These are phyloP conservation scores for Elasticomyces elasticus DNA, from an alignment of 495 filamentous ascomycete genomes.

Conservation along the genomic window DNA sequence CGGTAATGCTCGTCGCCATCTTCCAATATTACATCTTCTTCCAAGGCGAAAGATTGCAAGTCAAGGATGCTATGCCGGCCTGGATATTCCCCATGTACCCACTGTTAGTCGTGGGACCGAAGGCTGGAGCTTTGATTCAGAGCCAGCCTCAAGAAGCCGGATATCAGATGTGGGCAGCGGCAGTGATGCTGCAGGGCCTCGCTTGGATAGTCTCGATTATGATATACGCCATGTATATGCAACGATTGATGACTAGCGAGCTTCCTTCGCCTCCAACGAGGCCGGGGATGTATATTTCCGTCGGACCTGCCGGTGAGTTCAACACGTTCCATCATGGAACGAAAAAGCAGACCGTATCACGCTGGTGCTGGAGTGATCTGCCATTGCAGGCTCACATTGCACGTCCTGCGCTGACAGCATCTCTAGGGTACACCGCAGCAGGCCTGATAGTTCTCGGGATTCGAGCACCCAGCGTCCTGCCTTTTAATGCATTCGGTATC, in stretches of 20 bases:
- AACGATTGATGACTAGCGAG: constrained; percentile 26
- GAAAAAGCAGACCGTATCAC: background rate
- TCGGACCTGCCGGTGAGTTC: constrained; percentile 23
- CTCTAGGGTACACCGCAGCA: constrained; percentile 21
- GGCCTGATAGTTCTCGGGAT: constrained; percentile 19
- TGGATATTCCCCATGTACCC: constrained; percentile 51
- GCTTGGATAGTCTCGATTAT: constrained; percentile 41
- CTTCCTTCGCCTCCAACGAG: constrained; percentile 23
- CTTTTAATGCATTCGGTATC: constrained; percentile 11
- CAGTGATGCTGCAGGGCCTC: constrained; percentile 43
- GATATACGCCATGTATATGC: constrained; percentile 37
- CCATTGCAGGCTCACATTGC: background rate
- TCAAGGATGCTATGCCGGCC: constrained; percentile 38
- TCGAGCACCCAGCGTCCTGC: constrained; percentile 18
- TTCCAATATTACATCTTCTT: constrained; percentile 46
- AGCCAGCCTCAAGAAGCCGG: constrained; percentile 36
- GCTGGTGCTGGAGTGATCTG: too few species aligned
- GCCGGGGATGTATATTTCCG: constrained; percentile 31
- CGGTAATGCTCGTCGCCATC: constrained; percentile 37
- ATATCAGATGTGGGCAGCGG: constrained; percentile 40
- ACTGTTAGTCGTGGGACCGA: constrained; percentile 43
- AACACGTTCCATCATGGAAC: background rate
- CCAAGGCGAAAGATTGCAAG: constrained; percentile 32
- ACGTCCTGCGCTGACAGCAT: background rate
- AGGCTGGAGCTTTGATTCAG: constrained; percentile 36